Percentiles rank a stretch among this genome's conserved stretches.
phyloP scores from a whole-genome alignment of 768 basidiomycete genomes.

The Pisolithus orientalis region DNA sequence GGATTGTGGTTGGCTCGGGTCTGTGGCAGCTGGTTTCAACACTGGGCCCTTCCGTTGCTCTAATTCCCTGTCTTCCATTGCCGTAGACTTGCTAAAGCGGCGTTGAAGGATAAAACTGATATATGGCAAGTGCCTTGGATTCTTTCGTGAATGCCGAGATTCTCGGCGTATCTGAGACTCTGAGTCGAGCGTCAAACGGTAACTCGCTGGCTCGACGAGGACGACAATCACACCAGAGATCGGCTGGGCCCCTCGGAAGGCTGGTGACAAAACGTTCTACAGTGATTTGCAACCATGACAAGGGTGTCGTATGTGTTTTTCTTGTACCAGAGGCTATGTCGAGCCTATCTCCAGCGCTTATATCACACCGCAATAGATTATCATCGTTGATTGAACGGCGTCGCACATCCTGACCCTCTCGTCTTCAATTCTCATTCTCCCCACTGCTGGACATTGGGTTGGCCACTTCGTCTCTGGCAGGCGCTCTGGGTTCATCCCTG shows the following conservation, averaged over 20 bases:
- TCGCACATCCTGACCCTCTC: not conserved
- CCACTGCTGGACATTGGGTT: not conserved
- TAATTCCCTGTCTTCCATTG: constrained; percentile 22
- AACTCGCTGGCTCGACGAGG: no score
- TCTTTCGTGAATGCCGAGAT: constrained; percentile 4
- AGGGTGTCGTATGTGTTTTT: no score
- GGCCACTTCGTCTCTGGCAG: not conserved
- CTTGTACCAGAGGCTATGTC: no score
- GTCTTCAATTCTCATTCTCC: not conserved
- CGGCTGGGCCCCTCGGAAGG: no score
- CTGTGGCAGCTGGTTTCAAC: constrained; percentile 13
- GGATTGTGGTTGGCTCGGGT: constrained; percentile 5
- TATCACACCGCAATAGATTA: no score
- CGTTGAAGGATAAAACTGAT: constrained; percentile 15
- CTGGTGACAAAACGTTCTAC: no score
- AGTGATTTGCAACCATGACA: no score
- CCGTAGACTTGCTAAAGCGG: constrained; percentile 7
- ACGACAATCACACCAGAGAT: no score
- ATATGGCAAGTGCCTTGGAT: constrained; percentile 16
- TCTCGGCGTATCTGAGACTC: no score
- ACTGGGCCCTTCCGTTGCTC: constrained; percentile 18
- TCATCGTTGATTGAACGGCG: no score
- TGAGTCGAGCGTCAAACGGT: no score
- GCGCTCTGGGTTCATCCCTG: not conserved
- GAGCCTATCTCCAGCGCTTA: no score